Evolutionary conservation across 1,139 yeast species (phyloP).

Genomic region (Petasospora fabianii): DNA sequence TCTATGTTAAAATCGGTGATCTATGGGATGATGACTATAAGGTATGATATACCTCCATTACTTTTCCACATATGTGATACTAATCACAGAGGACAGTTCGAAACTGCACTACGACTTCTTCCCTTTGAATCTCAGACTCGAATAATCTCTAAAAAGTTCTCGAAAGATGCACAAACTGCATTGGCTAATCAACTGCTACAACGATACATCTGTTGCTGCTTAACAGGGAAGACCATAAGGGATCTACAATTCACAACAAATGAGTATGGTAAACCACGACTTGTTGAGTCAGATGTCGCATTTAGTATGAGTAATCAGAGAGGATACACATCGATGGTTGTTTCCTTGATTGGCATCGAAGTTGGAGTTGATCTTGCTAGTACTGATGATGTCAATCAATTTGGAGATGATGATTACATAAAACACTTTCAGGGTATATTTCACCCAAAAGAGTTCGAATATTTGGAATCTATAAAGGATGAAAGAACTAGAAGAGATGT

Average conservation of each 20-base stretch:
- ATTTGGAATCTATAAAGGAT: constrained; percentile 25
- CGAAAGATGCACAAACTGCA: constrained; percentile 27
- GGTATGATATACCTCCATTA: constrained; percentile 10
- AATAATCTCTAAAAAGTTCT: constrained; percentile 33
- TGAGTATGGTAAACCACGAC: constrained; percentile 39
- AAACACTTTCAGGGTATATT: constrained; percentile 50
- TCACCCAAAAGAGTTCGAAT: constrained; percentile 36
- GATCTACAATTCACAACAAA: constrained; percentile 26
- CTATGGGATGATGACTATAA: constrained; percentile 21
- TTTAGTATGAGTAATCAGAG: constrained; percentile 59
- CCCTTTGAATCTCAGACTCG: constrained; percentile 35
- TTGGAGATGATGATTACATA: constrained; percentile 32
- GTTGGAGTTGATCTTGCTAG: constrained; percentile 67
- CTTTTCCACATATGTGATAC: background rate
- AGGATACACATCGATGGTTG: constrained; percentile 42
- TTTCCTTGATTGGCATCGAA: constrained; percentile 31
- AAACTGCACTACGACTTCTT: constrained; percentile 37
- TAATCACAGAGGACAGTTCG: constrained; percentile 24
- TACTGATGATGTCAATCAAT: constrained; percentile 38
- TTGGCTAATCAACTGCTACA: constrained; percentile 33
- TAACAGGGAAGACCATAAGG: constrained; percentile 9
- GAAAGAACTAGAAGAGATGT: constrained; percentile 18
- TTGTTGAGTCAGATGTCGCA: constrained; percentile 29
- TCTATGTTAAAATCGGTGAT: constrained; percentile 14
- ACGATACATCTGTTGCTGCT: constrained; percentile 26